Evolutionary conservation across 805 yeast species (phyloP).

Genomic region (Sungouiella thailandica): DNA sequence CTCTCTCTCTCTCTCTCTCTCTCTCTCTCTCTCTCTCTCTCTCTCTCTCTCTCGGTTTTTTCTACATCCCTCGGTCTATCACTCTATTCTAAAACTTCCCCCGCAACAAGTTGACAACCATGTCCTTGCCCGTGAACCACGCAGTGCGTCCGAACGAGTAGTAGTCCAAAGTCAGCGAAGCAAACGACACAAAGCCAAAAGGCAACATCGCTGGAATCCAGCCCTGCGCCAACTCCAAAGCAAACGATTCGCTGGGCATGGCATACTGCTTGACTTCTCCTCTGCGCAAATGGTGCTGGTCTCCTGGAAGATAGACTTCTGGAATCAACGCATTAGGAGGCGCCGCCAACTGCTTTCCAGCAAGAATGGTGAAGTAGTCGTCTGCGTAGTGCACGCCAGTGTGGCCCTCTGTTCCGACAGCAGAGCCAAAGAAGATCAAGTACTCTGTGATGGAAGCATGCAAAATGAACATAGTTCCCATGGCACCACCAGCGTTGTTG

Average conservation of each 20-base stretch:
- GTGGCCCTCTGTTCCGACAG: constrained; percentile 95
- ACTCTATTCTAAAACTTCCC: constrained; percentile 57
- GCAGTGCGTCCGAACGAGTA: constrained; percentile 64
- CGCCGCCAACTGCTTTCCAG: constrained; percentile 76
- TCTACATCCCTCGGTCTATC: background rate
- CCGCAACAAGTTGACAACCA: constrained; percentile 58
- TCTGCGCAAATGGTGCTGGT: constrained; percentile 69
- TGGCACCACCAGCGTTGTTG: constrained; percentile 98
- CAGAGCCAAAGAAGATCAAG: constrained; percentile 87
- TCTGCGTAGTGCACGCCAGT: constrained; percentile 95
- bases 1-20: background rate
- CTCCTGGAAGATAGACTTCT: constrained; percentile 81
- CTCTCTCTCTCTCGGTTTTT: background rate
- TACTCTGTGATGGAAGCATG: constrained; percentile 95
- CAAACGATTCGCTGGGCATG: constrained; percentile 79
- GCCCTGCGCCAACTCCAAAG: constrained; percentile 95
- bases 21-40: background rate
- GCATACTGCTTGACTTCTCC: constrained; percentile 80
- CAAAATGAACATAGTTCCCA: constrained; percentile 92
- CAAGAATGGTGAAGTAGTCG: constrained; percentile 88
- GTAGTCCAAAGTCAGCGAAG: constrained; percentile 77
- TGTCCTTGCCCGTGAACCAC: constrained; percentile 71
- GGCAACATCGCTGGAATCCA: constrained; percentile 99
- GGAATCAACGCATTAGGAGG: constrained; percentile 56
- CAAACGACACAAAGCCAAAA: constrained; percentile 80